These are phyloP conservation scores for Cercospora brassicicola DNA, from an alignment of 2,329 filamentous ascomycete genomes.

Conservation along the genomic window DNA sequence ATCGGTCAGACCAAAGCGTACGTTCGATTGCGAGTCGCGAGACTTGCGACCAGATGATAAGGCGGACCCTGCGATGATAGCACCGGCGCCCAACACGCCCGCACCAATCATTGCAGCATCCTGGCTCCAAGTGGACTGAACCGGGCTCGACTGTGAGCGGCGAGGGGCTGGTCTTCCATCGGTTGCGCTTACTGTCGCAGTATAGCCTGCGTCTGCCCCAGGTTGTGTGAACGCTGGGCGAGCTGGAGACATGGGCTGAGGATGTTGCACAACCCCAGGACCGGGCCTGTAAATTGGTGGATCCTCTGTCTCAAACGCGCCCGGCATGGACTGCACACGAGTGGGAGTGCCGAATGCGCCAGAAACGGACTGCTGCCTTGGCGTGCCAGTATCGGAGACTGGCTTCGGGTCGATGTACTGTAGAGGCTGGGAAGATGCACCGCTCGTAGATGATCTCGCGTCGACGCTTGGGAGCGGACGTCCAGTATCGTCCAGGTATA, in stretches of 20 bases:
- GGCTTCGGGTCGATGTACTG: constrained; percentile 67
- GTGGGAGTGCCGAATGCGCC: constrained; percentile 42
- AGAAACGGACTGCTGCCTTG: constrained; percentile 32
- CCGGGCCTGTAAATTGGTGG: constrained; percentile 54
- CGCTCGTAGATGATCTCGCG: constrained; percentile 35
- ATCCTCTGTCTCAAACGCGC: constrained; percentile 32
- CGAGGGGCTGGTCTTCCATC: constrained; percentile 35
- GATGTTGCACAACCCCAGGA: constrained; percentile 75
- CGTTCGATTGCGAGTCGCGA: constrained; percentile 41
- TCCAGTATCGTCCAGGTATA: constrained; percentile 27
- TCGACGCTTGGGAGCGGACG: constrained; percentile 47
- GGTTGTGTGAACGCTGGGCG: constrained; percentile 35
- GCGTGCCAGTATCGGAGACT: constrained; percentile 61
- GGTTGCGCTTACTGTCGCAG: constrained; percentile 11
- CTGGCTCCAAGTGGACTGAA: constrained; percentile 23
- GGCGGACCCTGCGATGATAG: constrained; percentile 35
- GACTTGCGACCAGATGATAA: constrained; percentile 28
- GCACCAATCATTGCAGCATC: constrained; percentile 48
- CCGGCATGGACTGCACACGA: constrained; percentile 34
- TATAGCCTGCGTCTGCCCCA: constrained; percentile 17
- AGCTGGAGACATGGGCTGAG: constrained; percentile 74
- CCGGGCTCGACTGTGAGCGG: constrained; percentile 37
- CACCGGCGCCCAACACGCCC: constrained; percentile 42
- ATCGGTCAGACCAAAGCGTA: constrained; percentile 59
- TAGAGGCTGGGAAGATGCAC: constrained; percentile 53